Evolutionary conservation across 2,329 filamentous ascomycete genomes (phyloP), one percentile per base, ranked within the genome.

Genomic region (Exophiala bonariae): DNA sequence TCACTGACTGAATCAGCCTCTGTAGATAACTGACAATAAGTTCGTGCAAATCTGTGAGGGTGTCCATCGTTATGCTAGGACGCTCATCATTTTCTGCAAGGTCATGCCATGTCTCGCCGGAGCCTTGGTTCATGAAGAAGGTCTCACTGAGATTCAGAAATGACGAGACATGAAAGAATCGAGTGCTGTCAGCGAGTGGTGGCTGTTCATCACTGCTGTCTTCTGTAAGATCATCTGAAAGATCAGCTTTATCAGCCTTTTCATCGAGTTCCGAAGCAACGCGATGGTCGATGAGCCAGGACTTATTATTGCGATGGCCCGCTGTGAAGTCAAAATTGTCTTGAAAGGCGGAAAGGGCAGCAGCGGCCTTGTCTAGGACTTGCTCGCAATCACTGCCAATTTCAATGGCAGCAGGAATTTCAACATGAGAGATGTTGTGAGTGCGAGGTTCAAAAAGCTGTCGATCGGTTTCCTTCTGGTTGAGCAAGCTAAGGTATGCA

Each of bases 1-100:
- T 69, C 0, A 81, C 73, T 0, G 86, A 80, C 37, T 87, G 80
- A 2, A 93, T 73, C 1, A 96, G 68, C 10, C 87, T 78, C 49
- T 80, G 81, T 0, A 87, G 91, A 11, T 93, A 56, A 43, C 79
- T 86, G 1, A 86, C 64, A 0, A 79, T 73, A 2, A 96, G 66
- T 7, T 79, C 79, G 59, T 90, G 77, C 35, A 96, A 85, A 57
- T 93, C 88, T 4, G 80, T 76, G n/a, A 95, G 76, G 0, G 87
- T 83, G 2, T 87, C 90, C 5, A 83, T 79, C 56, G 86, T 83
- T 17, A 96, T 80, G 0, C 85, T 81, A 0, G 90, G 90, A 3
- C 72, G 72, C 46, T 80, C 75, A 3, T 60, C 60, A 42, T 65
- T 64, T 20, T 78, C 75, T 16, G 77, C 75, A 6, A 87, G 59